Evolutionary conservation across 1,284 basidiomycete species (phyloP), one percentile per base, ranked within the genome.

Genomic region (Salmacisia buchloeana): DNA sequence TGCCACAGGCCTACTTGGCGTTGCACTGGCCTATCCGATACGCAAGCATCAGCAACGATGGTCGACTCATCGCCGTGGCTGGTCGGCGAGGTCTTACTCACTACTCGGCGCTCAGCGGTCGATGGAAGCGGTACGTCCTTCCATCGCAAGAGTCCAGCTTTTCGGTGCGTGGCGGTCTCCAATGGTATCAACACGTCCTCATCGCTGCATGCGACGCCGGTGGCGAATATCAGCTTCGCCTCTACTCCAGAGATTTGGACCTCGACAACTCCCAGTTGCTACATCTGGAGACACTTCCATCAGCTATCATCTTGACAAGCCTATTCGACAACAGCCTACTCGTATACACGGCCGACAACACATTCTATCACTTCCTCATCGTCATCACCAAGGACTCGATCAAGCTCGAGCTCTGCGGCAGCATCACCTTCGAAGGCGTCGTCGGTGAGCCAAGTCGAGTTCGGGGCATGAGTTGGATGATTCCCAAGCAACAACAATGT

Each of bases 121-220:
- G 94, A 36, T 99, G 96, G 96, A 98, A 97, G 81, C 78, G 89
- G 43, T 98, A 97, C 75, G 84, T 84, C 9, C 87, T 88, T 68
- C 85, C 89, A 66, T 83, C 86, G n/a, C 92, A 98, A 80, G 94
- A 97, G 78, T 87, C 91, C 69, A 87, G 87, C 0, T 96, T 98
- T 74, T 81, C 84, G 2, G 93, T 99, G 12, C 86, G 88, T 73
- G 96, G 96, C 21, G 96, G 96, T 2, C 80, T 99, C 72, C 81
- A 94, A 23, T 99, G 96, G 96, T 98, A 96, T 78, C 91, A 94
- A 70, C 94, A 97, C 77, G 91, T 97, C 3, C 83, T 99, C 60
- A 88, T 99, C 64, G 93, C 87, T 21, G 92, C 92, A 0, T 10
- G 88, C 23, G 93, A 78, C 58, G 66, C 69, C 12, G 70, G 65